A percentile compares a stretch with the other conserved stretches of the same genome.
These are phyloP conservation scores for Aegilops speltoides DNA, from an alignment of 176 grass and related monocot species.

Conservation along the genomic window DNA sequence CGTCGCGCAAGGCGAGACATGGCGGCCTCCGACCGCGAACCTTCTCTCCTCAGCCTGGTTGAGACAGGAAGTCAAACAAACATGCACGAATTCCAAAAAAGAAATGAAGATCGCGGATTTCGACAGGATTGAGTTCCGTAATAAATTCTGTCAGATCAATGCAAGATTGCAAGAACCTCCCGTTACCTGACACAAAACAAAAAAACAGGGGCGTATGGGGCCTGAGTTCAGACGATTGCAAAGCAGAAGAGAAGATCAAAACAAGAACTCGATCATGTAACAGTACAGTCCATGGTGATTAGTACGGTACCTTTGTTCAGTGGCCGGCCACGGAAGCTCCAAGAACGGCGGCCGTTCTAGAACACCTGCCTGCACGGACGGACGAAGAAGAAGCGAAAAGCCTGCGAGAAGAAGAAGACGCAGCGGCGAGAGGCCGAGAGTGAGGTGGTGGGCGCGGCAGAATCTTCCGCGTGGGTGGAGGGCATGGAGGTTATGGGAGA, in stretches of 20 bases:
- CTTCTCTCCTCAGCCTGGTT: constrained; percentile 25
- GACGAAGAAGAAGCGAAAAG: constrained; percentile 39
- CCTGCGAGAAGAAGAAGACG: constrained; percentile 27
- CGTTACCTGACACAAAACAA: not conserved
- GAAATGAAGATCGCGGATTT: constrained; percentile 14
- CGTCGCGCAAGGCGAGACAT: not conserved
- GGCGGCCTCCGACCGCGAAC: not conserved
- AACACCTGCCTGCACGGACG: not conserved
- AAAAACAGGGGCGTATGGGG: not conserved
- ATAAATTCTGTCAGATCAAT: constrained; percentile 18
- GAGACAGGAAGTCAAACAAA: constrained; percentile 52
- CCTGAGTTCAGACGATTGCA: not conserved
- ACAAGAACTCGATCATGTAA: not conserved
- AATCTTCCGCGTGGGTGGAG: constrained; percentile 34
- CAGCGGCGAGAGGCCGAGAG: not conserved
- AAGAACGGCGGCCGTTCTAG: constrained; percentile 8
- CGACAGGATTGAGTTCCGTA: not conserved
- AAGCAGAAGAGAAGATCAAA: constrained; percentile 1
- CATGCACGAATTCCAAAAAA: constrained; percentile 10
- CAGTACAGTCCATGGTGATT: not conserved
- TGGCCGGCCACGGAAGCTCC: not conserved
- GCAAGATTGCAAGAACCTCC: constrained; percentile 22
- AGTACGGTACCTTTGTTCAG: constrained; percentile 9
- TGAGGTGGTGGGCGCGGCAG: constrained; percentile 1
- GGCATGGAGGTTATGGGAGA: constrained; percentile 9